Evolutionary conservation across 176 grass and related monocot genomes (phyloP), one percentile per base, ranked within the genome.

Genomic region (Zea luxurians): DNA sequence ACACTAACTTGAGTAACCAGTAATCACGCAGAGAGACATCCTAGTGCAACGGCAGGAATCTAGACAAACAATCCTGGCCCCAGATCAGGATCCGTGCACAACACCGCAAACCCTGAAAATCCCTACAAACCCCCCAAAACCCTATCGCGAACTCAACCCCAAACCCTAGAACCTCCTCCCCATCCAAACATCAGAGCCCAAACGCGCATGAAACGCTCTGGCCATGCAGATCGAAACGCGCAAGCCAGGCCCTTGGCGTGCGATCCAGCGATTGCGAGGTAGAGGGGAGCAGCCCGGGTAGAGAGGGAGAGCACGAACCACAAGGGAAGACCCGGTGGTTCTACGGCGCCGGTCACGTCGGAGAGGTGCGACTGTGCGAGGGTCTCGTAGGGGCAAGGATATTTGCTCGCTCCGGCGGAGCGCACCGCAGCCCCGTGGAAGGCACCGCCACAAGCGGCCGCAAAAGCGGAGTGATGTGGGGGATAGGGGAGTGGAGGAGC

Each of bases 391-490:
- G 6, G 5, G 48, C 7, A 4, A 64, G 66, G 41, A 17, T 69
- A 7, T 61, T 57, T 55, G 77, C 64, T 55, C 37, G 48, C 48
- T 73, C 11, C 13, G 60, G 61, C 46, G 73, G 73, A 58, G 58
- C 54, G 55, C 57, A 45, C 82, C 66, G 57, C 47, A 80, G 66
- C 76, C 12, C 62, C 85, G 68, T 45, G 58, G 52, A 36, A 36
- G 84, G 34, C 58, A 54, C 21, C 76, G 59, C 68, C 71, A 77
- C 79, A 27, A 27, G 70, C 76, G 81, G 70, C 86, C 81, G 81
- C 82, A 84, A 65, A 71, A 70, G 81, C 76, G 76, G 77, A 81
- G 72, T 59, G 64, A 48, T 77, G 71, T 43, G 82, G 76, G 76
- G 77, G 71, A 66, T 84, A 60, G 71, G 82, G 64, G 70, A 37